Evolutionary conservation across 2,329 filamentous ascomycete species (phyloP), one percentile per base, ranked within the genome.

Genomic region (Beauveria caledonica): DNA sequence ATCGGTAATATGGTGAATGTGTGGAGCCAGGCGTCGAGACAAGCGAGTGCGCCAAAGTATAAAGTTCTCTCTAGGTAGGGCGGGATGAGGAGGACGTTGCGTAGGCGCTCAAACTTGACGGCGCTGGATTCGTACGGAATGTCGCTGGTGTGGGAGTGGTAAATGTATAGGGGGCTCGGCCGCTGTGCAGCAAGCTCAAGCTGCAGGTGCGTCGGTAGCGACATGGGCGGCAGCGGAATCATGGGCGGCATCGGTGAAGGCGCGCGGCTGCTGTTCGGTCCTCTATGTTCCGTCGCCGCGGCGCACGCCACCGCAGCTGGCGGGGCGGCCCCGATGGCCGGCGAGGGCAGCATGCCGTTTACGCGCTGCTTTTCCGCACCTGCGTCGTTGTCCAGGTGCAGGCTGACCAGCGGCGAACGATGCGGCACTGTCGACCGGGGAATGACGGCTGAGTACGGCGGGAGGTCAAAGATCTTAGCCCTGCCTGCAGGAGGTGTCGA

Each of bases 1-100:
- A 99, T 81, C 0, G 94, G 94, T 0, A 99, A 78, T 49, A 99
- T 96, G 0, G 94, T 99, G 67, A 99, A 95, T 0, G 91, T 95
- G 74, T 97, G 94, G 1, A 99, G 82, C 92, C 93, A 99, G 1
- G 93, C 89, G 71, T 99, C 94, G 6, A 99, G 79, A 73, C 94
- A 99, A 7, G 93, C 92, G 39, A 97, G 75, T 0, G 90, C 87
- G 7, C 94, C 94, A 74, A 99, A 97, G 62, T 86, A 85, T 6
- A 99, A 81, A 0, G 92, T 88, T 50, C 88, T 83, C 74, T 99
- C 94, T 5, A 99, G 80, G 63, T 88, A 89, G 0, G 85, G 82
- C 0, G 93, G 92, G 3, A 99, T 77, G 27, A 92, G 78, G 6
- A 99, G 74, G 63, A 97, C 95, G 70, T 97, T 97, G 65, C 90